phyloP scores from a whole-genome alignment of 768 basidiomycete genomes.

The Mycena alexandri region DNA sequence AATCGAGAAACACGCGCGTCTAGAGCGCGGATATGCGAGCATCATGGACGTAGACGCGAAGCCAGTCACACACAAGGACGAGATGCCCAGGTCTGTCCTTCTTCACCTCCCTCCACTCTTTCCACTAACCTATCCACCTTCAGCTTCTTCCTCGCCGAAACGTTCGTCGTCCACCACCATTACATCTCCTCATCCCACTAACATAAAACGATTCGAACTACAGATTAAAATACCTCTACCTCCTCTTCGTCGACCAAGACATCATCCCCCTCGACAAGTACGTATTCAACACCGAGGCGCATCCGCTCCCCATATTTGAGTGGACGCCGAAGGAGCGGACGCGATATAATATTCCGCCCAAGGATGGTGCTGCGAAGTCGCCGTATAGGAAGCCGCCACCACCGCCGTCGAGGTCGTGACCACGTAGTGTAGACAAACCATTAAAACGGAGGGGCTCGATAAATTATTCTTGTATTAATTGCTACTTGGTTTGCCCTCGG shows the following conservation, averaged over 20 bases:
- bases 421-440: background rate
- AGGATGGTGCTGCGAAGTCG: background rate
- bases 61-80: slow-evolving; percentile 51
- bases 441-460: background rate
- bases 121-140: background rate
- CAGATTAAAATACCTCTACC: slow-evolving; percentile 78
- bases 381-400: background rate
- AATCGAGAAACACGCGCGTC: slow-evolving; percentile 61
- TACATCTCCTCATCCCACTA: background rate
- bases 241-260: slow-evolving; percentile 76
- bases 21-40: slow-evolving; percentile 61
- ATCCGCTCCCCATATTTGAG: slow-evolving; percentile 80
- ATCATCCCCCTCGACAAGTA: slow-evolving; percentile 64
- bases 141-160: slow-evolving; percentile 62
- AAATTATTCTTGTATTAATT: slow-evolving; percentile 32
- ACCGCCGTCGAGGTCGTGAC: too few species aligned
- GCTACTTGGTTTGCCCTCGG: too few species aligned
- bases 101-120: background rate
- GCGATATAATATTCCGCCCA: slow-evolving; percentile 53
- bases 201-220: background rate
- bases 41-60: slow-evolving; percentile 52
- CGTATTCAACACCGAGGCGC: slow-evolving; percentile 79
- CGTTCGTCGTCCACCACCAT: slow-evolving; percentile 42
- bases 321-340: slow-evolving; percentile 71
- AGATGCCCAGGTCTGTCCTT: slow-evolving; percentile 65